phyloP scores from a whole-genome alignment of 2,329 filamentous ascomycete genomes.

The Coniochaeta sp. region DNA sequence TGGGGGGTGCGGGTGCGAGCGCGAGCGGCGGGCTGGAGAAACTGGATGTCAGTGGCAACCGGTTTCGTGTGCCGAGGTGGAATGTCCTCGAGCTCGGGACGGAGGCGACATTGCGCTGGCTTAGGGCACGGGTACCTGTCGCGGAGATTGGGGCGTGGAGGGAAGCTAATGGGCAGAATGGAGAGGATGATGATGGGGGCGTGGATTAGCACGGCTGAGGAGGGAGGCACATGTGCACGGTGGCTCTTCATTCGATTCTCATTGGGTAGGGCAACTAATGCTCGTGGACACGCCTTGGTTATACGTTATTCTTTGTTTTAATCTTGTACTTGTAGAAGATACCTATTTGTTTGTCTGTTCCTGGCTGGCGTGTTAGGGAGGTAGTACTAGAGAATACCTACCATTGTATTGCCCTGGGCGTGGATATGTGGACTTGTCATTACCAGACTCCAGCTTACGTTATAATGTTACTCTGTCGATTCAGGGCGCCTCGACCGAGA shows the following conservation, averaged over 20 bases:
- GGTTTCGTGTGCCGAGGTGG: slow-evolving; percentile 80
- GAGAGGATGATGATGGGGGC: slow-evolving; percentile 15
- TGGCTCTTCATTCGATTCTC: slow-evolving; percentile 6
- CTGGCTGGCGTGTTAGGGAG: neutral
- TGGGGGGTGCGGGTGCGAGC: slow-evolving; percentile 46
- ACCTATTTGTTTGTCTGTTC: neutral
- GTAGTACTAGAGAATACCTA: neutral
- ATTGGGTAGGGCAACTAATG: neutral
- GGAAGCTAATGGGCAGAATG: slow-evolving; percentile 31
- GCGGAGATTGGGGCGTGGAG: slow-evolving; percentile 53
- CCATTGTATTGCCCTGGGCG: too few relatives aligned
- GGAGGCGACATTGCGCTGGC: slow-evolving; percentile 73
- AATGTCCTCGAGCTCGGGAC: slow-evolving; percentile 82
- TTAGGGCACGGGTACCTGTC: slow-evolving; percentile 67
- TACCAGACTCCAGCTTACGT: neutral
- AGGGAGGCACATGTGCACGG: too few relatives aligned
- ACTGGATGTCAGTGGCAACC: slow-evolving; percentile 76
- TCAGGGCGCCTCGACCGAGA: too few relatives aligned
- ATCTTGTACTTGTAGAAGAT: neutral
- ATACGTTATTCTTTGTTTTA: neutral
- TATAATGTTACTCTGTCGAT: too few relatives aligned
- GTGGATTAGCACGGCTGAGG: too few relatives aligned
- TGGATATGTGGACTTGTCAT: neutral
- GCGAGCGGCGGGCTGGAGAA: slow-evolving; percentile 46
- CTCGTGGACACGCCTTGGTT: neutral